phyloP scores from a whole-genome alignment of 208 protist species.

The Leptomonas seymouri region DNA sequence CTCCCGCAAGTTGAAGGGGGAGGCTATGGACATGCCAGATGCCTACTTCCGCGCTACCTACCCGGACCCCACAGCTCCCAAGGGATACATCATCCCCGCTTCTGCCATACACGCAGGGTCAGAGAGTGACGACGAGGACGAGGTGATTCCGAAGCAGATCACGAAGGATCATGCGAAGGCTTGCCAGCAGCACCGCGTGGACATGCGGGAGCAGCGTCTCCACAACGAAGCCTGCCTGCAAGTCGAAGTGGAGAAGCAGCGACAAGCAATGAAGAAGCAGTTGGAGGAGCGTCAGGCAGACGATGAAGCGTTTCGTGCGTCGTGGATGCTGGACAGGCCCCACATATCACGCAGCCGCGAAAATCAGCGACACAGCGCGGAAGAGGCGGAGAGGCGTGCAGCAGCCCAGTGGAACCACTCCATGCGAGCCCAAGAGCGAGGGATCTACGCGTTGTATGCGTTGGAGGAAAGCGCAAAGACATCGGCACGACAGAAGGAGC shows the following conservation, averaged over 20 bases:
- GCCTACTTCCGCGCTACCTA: conserved; percentile 46
- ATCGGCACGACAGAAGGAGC: conserved; percentile 23
- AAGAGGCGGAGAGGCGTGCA: conserved; percentile 8
- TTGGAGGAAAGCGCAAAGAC: conserved; percentile 11
- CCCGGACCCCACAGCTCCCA: conserved; percentile 24
- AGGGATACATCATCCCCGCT: conserved; percentile 6
- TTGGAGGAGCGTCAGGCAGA: conserved; percentile 18
- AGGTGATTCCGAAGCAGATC: conserved; percentile 17
- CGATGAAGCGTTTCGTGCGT: conserved; percentile 7
- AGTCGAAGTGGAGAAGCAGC: conserved; percentile 31
- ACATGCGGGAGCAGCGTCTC: conserved; percentile 16
- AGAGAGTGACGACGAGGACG: neutral
- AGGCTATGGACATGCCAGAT: conserved; percentile 49
- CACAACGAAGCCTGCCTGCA: conserved; percentile 28
- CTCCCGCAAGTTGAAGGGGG: conserved; percentile 32
- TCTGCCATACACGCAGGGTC: neutral
- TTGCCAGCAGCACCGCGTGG: conserved; percentile 15
- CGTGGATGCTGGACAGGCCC: conserved; percentile 30
- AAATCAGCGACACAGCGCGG: conserved; percentile 14
- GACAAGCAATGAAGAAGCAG: conserved; percentile 13
- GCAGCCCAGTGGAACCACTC: conserved; percentile 5
- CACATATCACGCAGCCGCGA: conserved; percentile 28
- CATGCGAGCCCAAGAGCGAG: conserved; percentile 10
- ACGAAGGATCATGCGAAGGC: conserved; percentile 26
- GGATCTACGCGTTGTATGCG: conserved; percentile 24